These are phyloP conservation scores for Ulmus americana DNA, from an alignment of 331 rosid species.

Conservation along the genomic window DNA sequence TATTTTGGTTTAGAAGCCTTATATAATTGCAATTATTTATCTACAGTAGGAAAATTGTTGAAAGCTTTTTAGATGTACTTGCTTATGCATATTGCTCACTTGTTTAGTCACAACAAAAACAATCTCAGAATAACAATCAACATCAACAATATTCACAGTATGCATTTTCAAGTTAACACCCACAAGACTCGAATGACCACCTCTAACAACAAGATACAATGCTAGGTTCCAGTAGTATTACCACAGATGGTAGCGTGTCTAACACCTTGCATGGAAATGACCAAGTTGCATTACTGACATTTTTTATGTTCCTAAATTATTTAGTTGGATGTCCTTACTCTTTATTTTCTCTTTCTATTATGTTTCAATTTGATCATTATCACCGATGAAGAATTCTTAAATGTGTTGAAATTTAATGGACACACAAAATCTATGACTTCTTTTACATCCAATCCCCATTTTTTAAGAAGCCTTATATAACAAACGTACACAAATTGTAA, in stretches of 20 bases:
- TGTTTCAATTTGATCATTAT: not conserved
- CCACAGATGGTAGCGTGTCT: constrained; percentile 37
- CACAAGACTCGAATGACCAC: constrained; percentile 37
- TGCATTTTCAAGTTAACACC: constrained; percentile 37
- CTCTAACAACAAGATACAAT: constrained; percentile 45
- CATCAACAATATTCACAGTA: constrained; percentile 42
- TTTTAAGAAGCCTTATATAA: not conserved
- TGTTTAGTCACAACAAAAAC: constrained; percentile 34
- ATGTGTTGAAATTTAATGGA: too few species aligned
- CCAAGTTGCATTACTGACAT: constrained; percentile 46
- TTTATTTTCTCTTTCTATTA: too few species aligned
- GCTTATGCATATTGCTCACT: constrained; percentile 18
- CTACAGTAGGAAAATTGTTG: not conserved
- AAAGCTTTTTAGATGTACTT: constrained; percentile 12
- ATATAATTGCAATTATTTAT: too few species aligned
- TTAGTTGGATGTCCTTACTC: not conserved
- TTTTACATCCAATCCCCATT: too few species aligned
- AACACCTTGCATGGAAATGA: constrained; percentile 45
- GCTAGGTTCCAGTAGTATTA: constrained; percentile 27
- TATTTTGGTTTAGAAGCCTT: too few species aligned
- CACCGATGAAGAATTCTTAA: not conserved
- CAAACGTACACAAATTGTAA: too few species aligned
- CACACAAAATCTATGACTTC: too few species aligned
- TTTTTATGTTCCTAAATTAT: constrained; percentile 1
- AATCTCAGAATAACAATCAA: constrained; percentile 33